A percentile compares a stretch with the other conserved stretches of the same genome.
Conservation (phyloP, 768 basidiomycete genomes). For the Amanita brunnescens region DNA sequence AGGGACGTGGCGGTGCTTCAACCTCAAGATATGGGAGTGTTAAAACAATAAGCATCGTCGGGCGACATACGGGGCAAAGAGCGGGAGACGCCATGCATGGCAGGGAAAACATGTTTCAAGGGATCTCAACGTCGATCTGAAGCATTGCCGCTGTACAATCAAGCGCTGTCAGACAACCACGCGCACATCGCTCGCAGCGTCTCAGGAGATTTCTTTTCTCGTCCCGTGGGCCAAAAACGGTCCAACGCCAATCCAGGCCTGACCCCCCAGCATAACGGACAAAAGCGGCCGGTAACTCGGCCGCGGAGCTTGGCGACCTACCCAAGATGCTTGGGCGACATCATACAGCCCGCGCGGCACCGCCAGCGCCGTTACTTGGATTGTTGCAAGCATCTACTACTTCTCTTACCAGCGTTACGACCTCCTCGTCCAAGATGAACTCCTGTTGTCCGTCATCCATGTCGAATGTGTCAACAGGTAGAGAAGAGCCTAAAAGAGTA, state of each 20-base stretch:
- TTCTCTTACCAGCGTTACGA: conserved; percentile 45
- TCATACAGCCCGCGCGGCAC: conserved; percentile 24
- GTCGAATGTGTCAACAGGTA: conserved; percentile 21
- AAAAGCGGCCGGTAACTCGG: conserved; percentile 42
- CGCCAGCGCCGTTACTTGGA: conserved; percentile 10
- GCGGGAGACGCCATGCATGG: conserved; percentile 14
- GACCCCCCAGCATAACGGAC: conserved; percentile 27
- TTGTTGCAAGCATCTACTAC: conserved; percentile 33
- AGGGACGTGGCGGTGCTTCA: conserved; percentile 6
- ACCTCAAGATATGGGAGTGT: conserved; percentile 33
- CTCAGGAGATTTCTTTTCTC: conserved; percentile 43
- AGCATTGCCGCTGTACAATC: conserved; percentile 36
- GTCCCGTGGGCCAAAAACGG: conserved; percentile 39
- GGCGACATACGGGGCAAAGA: conserved; percentile 52
- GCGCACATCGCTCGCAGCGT: conserved; percentile 30
- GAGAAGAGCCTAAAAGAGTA: conserved; percentile 43
- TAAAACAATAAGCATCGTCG: conserved; percentile 51
- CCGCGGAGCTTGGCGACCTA: conserved; percentile 67
- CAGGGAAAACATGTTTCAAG: not conserved
- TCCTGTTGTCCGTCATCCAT: conserved; percentile 16
- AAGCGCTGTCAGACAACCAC: conserved; percentile 41
- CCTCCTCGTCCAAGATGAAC: conserved; percentile 36
- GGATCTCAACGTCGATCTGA: too few relatives aligned
- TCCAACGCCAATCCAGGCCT: conserved; percentile 44
- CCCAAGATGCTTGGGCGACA: conserved; percentile 53